Base-by-base conservation (phyloP, 1,284 basidiomycete genomes). In the Farysia itapuensis region DNA sequence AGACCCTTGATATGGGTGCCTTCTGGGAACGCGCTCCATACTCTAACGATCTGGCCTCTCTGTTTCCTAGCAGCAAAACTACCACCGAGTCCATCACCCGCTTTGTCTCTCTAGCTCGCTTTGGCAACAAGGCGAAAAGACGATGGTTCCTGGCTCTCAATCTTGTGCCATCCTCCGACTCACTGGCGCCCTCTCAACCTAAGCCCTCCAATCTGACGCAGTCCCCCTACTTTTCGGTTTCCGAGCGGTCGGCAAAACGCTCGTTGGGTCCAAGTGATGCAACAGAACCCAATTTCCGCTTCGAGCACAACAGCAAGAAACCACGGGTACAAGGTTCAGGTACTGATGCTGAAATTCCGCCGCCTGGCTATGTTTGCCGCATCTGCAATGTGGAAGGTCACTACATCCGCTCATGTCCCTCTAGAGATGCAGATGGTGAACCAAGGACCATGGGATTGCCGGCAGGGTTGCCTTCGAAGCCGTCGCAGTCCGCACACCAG, bases 11-110 rank as follows among this genome's bases (percentile, higher is more conserved):
- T 11, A 50, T 40, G 29, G 74, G 74, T 16, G 51, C 51, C 8
- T 76, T 69, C 38, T 76, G 64, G 58, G 74, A 76, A 35, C 56
- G 74, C 0, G 43, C 56, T 23, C 74, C 74, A 9, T 76, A 72
- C 46, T 16, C 37, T 13, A 71, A 66, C 23, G 45, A 53, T 19
- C 42, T 64, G 0, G 36, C 47, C 3, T 11, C 34, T 6, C 34
- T 8, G 9, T 11, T 46, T 39, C 18, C 50, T 49, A 22, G 11
- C 34, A 33, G 11, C 31, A 18, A 8, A 9, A 18, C 31, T 16
- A 22, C 34, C 6, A 16, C 18, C 18, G 31, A 53, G 35, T 21
- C 12, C 6, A 36, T 64, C 14, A 75, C 74, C 6, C 38, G 74
- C 0, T 76, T 76, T 23, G 50, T 74, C 16, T 58, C 51, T 9